Percentiles rank a stretch among this genome's conserved stretches.
Evolutionary conservation across 1,284 basidiomycete species (phyloP).

Genomic region (Leccinum angustisporum): DNA sequence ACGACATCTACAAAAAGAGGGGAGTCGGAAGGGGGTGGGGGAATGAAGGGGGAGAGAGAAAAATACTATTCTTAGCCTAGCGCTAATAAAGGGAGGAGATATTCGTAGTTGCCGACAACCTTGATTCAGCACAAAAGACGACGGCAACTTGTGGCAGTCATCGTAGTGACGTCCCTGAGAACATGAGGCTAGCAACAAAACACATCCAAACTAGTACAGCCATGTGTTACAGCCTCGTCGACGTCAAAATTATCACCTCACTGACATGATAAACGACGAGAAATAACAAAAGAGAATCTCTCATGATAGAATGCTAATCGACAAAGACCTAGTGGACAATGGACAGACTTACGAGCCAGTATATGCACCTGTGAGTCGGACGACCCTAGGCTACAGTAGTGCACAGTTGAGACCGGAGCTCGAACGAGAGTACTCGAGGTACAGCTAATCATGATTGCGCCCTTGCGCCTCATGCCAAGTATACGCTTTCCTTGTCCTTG

Average conservation of each 20-base stretch:
- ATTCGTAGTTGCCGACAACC: not conserved
- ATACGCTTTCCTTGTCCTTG: too few species aligned
- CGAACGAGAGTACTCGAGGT: too few species aligned
- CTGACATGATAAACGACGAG: too few species aligned
- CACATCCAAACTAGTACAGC: not conserved
- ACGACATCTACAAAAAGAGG: constrained; percentile 21
- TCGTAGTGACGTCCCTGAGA: constrained; percentile 12
- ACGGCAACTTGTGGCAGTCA: constrained; percentile 15
- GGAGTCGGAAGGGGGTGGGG: not conserved
- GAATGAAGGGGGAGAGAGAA: not conserved
- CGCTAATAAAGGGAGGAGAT: constrained; percentile 2
- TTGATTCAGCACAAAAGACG: not conserved
- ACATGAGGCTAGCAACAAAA: constrained; percentile 3
- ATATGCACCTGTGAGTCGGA: too few species aligned
- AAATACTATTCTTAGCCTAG: constrained; percentile 1
- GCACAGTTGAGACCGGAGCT: too few species aligned
- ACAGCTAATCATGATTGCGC: not conserved
- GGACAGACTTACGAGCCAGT: too few species aligned
- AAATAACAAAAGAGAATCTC: too few species aligned
- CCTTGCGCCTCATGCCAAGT: too few species aligned
- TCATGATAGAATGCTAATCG: too few species aligned
- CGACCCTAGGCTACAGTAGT: too few species aligned
- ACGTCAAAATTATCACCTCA: too few species aligned
- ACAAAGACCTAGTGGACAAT: too few species aligned
- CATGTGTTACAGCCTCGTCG: not conserved